Conservation (phyloP, 805 yeast species). For the Ogataea methylovora region DNA sequence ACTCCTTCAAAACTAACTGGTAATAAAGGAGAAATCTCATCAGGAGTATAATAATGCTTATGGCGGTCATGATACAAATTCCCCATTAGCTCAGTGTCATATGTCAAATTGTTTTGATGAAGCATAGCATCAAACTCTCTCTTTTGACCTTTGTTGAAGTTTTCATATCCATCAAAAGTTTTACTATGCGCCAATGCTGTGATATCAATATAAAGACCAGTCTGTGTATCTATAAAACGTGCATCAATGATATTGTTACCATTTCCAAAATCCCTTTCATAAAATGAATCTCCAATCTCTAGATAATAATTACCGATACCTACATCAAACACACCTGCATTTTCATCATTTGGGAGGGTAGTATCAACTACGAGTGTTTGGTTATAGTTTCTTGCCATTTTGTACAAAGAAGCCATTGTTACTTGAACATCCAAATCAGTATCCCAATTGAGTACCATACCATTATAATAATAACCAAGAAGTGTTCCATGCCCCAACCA, state of each 20-base stretch:
- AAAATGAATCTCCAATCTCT: conserved; percentile 28
- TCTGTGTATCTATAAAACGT: conserved; percentile 41
- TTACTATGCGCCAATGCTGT: conserved; percentile 25
- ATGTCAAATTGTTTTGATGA: conserved; percentile 6
- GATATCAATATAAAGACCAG: conserved; percentile 40
- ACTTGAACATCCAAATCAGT: conserved; percentile 56
- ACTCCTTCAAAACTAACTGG: conserved; percentile 55
- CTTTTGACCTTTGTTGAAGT: not conserved
- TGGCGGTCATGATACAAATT: conserved; percentile 40
- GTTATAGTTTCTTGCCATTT: conserved; percentile 38
- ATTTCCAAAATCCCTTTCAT: conserved; percentile 30
- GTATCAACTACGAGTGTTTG: conserved; percentile 42
- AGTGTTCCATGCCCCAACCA: conserved; percentile 64
- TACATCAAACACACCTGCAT: conserved; percentile 1
- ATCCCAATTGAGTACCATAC: conserved; percentile 54
- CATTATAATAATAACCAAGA: conserved; percentile 57
- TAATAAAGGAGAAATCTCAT: conserved; percentile 46
- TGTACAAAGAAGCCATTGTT: conserved; percentile 36
- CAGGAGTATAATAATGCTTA: conserved; percentile 43
- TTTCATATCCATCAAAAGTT: not conserved
- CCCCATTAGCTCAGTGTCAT: conserved; percentile 4
- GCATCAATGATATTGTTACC: conserved; percentile 50
- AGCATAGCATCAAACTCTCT: conserved; percentile 12
- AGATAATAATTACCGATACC: conserved; percentile 25
- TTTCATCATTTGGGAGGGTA: conserved; percentile 1